A percentile compares a stretch with the other conserved stretches of the same genome.
Conservation (phyloP, 495 filamentous ascomycete genomes). For the Neurospora sp. region DNA sequence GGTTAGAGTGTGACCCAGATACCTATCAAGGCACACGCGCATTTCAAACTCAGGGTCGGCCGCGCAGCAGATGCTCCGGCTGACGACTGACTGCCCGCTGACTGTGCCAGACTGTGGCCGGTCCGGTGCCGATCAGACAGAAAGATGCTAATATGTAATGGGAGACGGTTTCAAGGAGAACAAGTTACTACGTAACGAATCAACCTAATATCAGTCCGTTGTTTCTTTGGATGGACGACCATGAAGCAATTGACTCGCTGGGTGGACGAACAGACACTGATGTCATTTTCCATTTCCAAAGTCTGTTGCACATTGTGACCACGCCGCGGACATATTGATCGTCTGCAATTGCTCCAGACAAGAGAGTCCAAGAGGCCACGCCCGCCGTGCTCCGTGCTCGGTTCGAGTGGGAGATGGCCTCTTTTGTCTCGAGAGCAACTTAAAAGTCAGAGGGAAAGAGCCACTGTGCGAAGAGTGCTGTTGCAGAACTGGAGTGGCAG, state of each 20-base stretch:
- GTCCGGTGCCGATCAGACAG: not conserved
- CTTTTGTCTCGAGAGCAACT: not conserved
- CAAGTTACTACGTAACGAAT: not conserved
- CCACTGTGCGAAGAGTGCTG: not conserved
- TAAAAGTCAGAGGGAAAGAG: not conserved
- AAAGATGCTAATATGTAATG: not conserved
- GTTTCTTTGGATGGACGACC: not conserved
- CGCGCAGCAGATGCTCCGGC: not conserved
- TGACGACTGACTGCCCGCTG: not conserved
- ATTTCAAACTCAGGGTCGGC: not conserved
- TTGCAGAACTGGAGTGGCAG: not conserved
- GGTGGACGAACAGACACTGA: not conserved
- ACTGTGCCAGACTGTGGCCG: not conserved
- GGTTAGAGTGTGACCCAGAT: not conserved
- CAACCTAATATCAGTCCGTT: not conserved
- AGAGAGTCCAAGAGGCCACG: not conserved
- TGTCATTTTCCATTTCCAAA: not conserved
- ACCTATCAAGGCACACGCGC: not conserved
- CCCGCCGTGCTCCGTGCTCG: not conserved
- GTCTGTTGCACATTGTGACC: not conserved
- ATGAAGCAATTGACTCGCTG: not conserved
- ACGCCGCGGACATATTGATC: not conserved
- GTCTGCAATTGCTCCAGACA: not conserved
- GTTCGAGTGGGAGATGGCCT: not conserved
- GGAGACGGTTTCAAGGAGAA: not conserved